Evolutionary conservation across 371 early-diverging fungal genomes (phyloP), one percentile per base, ranked within the genome.

Genomic region (Mortierella sp.): DNA sequence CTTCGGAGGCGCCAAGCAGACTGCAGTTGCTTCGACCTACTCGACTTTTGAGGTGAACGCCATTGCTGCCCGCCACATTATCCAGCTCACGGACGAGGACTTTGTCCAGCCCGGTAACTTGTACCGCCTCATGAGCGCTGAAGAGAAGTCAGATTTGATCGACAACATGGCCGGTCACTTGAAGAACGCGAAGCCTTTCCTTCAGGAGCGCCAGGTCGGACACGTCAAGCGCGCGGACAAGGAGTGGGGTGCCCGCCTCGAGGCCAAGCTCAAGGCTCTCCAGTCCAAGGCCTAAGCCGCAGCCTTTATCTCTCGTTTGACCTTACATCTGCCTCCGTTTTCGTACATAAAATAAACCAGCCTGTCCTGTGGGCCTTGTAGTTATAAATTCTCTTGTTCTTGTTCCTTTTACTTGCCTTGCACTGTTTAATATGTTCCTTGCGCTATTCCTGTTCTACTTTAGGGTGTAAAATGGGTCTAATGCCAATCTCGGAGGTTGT

Each of bases 191-290:
- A 90, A 92, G 70, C 71, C 78, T 55, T 86, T 86, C 76, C 89
- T 93, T 60, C 90, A 86, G 75, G 86, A 89, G 66, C 91, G 93
- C 62, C 91, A 92, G 81, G 79, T 92, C 43, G 84, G 82, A 54
- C 86, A 90, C 83, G 89, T 93, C 78, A 86, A 85, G 81, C 90
- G 91, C 60, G 90, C 90, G 41, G 90, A 92, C 79, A 82, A 84
- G 60, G 92, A 93, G 65, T 91, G 90, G 68, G 90, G 91, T 67
- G 71, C 81, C 31, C 88, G 92, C 39, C 81, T 92, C 52, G 90
- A 88, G 76, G 84, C 73, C 60, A 73, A 73, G 68, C 73, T 73
- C 47, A 73, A 73, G 68, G 66, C 73, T 50, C 50, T 73, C 57
- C 73, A 73, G 68, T 62, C 73, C 73, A 73, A 73, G 73, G 73